Evolutionary conservation across 169 alveolate species (phyloP).

Genomic region (Miamiensis avidus): DNA sequence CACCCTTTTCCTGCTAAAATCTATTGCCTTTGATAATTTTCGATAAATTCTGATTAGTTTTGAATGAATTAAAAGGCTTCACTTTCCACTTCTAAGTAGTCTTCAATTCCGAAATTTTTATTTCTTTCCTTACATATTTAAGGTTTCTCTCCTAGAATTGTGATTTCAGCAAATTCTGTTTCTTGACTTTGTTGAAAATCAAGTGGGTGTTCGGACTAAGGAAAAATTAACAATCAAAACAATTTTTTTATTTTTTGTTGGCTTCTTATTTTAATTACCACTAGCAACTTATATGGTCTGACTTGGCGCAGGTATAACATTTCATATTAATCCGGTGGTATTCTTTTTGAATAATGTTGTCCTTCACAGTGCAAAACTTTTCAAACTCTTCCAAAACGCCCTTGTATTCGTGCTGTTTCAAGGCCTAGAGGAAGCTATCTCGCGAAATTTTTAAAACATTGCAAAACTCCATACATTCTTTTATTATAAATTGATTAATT

Average conservation of each 20-base stretch:
- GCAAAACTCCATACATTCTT: neutral
- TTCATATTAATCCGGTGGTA: neutral
- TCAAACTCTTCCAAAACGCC: neutral
- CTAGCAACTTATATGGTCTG: neutral
- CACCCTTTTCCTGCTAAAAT: neutral
- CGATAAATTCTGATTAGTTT: neutral
- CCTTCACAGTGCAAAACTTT: neutral
- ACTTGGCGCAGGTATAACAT: neutral
- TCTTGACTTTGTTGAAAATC: neutral
- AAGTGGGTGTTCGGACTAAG: neutral
- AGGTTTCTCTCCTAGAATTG: neutral
- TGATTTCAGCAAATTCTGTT: neutral
- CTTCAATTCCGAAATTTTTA: neutral
- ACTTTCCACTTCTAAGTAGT: neutral
- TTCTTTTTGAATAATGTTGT: neutral
- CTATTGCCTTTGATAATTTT: neutral
- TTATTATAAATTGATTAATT: too few relatives aligned
- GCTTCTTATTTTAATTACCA: too few relatives aligned
- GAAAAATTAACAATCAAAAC: too few relatives aligned
- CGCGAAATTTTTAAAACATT: neutral
- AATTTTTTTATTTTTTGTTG: too few relatives aligned
- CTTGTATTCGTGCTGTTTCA: neutral
- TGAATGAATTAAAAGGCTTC: neutral
- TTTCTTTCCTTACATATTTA: neutral
- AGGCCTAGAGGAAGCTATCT: neutral